Conservation (phyloP, 352 stramenopile genomes). For the Globisporangium echinulatum region DNA sequence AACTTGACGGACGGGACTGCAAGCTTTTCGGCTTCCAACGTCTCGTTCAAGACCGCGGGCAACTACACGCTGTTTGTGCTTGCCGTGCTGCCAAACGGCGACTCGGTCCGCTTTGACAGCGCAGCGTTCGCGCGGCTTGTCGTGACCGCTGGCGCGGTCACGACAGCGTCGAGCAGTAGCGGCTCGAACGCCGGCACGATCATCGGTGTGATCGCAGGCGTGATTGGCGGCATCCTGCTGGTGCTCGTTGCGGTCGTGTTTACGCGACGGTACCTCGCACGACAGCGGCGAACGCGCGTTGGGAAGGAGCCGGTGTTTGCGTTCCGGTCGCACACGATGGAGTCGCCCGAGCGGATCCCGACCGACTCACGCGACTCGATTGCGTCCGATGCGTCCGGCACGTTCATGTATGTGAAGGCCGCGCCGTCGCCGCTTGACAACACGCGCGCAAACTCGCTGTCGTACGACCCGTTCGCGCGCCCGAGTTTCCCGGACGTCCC, state of each 20-base stretch:
- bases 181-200: conserved; percentile 22
- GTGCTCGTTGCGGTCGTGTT: conserved; percentile 21
- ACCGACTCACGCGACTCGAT: conserved; percentile 31
- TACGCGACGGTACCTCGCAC: conserved; percentile 15
- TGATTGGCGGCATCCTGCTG: conserved; percentile 22
- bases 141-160: conserved; percentile 18
- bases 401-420: conserved; percentile 50
- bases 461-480: conserved; percentile 42
- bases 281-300: background rate
- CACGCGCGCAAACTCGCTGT: conserved; percentile 32
- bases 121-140: conserved; percentile 29
- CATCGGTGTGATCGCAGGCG: conserved; percentile 26
- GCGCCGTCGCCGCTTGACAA: conserved; percentile 29
- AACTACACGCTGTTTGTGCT: conserved; percentile 45
- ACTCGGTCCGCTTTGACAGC: conserved; percentile 32
- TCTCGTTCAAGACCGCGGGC: conserved; percentile 30
- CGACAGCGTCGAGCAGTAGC: conserved; percentile 12
- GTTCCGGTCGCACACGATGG: conserved; percentile 31
- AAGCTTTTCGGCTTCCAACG: conserved; percentile 16
- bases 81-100: conserved; percentile 38
- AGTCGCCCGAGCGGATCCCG: conserved; percentile 21
- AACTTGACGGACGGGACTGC: conserved; percentile 26
- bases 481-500: conserved; percentile 25
- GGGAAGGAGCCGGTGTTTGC: conserved; percentile 33
- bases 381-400: conserved; percentile 32